Evolutionary conservation across 805 yeast genomes (phyloP), one percentile per base, ranked within the genome.

Genomic region (Nakazawaea holstii): DNA sequence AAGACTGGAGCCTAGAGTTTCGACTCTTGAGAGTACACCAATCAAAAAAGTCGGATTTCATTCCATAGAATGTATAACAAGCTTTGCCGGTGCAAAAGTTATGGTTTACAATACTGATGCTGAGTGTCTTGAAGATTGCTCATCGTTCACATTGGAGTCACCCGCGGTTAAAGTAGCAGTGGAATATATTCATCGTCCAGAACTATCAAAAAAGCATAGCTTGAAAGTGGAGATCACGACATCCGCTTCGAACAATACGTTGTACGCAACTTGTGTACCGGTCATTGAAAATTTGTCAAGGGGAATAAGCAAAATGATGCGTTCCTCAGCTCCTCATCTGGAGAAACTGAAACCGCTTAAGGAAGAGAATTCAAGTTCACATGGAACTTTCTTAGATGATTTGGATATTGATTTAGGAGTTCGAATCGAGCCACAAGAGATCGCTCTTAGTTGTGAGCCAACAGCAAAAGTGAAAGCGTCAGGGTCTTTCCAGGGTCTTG

Each of bases 381-480:
- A 35, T 3, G 71, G 76, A 17, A 64, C 68, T 5, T 38, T 84
- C 2, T 60, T 85, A 27, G 69, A 73, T 36, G 76, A 78, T 28
- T 59, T 84, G 45, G 89, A 85, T 52, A 55, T 88, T 28, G 80
- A 79, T 44, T 63, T 86, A 46, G 80, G 84, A 0, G 53, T 91
- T 6, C 70, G 75, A 36, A 75, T 91, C 45, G 90, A 80, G 17
- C 77, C 82, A 31, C 99, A 94, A 60, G 77, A 76, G 39, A 60
- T 94, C 20, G 76, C 85, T 2, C 68, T 94, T 45, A 86, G 95
- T 54, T 94, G 99, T 72, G 92, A 87, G 51, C 99, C 99, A 1
- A 83, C 83, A 14, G 98, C 98, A 0, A 89, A 87, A 59, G 94
- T 94, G 1, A 90, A 89, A 35, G 95, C 97, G 0, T 78, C 85